Base-by-base conservation (phyloP, 2,329 filamentous ascomycete species). In the Fusarium brachygibbosum region DNA sequence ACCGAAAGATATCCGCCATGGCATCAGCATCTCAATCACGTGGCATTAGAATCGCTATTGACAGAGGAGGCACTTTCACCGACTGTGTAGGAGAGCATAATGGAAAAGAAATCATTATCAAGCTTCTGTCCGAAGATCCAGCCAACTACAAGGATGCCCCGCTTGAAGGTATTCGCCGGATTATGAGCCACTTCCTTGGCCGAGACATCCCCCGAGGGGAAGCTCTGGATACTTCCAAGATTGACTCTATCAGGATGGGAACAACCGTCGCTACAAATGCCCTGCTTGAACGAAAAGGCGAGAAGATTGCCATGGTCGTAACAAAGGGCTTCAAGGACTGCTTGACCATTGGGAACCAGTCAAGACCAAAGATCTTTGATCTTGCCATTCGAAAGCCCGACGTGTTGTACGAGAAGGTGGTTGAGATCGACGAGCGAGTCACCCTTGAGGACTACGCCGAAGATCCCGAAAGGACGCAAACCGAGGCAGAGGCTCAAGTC, bases 251-350 rank as follows among this genome's bases (percentile, higher is more conserved):
- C 77, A 91, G 94, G 48, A 98, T 98, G 94, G 94, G 94, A 44
- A 98, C 94, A 2, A 98, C 94, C 0, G 94, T 98, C 14, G 94
- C 94, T 12, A 98, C 94, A 1, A 98, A 98, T 78, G 94, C 94
- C 0, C 81, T 98, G 58, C 85, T 98, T 3, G 94, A 98, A 79
- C 85, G 94, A 60, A 97, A 97, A 79, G 94, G 94, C 48, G 94
- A 97, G 81, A 89, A 88, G 72, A 95, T 96, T 76, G 94, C 93
- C 16, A 86, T 98, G 79, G 88, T 97, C 1, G 93, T 97, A 13
- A 97, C 93, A 2, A 90, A 90, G 70, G 94, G 94, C 0, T 97
- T 97, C 83, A 90, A 89, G 71, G 94, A 98, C 78, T 97, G 93
- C 72, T 83, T 97, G 25, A 87, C 90, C 53, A 98, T 98, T 76